These are phyloP conservation scores for Apiospora aurea DNA, from an alignment of 2,329 filamentous ascomycete species.

Conservation along the genomic window DNA sequence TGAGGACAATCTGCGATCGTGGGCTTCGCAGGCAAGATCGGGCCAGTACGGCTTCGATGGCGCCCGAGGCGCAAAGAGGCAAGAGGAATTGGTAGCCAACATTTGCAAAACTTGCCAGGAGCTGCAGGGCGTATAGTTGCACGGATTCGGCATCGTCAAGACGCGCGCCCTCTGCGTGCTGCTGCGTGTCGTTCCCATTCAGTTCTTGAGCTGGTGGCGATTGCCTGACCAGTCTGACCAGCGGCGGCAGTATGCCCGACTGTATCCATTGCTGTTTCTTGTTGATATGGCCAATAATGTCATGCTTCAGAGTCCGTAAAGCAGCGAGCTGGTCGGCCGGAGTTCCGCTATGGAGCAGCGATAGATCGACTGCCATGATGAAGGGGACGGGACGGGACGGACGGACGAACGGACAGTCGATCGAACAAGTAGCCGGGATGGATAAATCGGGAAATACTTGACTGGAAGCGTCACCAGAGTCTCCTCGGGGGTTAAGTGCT, in stretches of 20 bases:
- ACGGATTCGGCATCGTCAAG: constrained; percentile 71
- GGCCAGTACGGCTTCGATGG: constrained; percentile 74
- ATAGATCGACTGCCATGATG: constrained; percentile 26
- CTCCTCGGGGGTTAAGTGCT: constrained; percentile 7
- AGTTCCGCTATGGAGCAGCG: constrained; percentile 35
- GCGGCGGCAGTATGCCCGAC: constrained; percentile 70
- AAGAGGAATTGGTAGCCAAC: constrained; percentile 81
- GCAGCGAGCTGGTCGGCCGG: constrained; percentile 63
- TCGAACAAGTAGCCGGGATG: background rate
- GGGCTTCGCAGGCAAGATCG: constrained; percentile 72
- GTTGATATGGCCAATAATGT: constrained; percentile 85
- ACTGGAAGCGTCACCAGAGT: background rate
- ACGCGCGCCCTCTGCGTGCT: constrained; percentile 26
- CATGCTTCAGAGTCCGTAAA: constrained; percentile 82
- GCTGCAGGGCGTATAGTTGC: constrained; percentile 79
- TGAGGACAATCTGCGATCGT: constrained; percentile 71
- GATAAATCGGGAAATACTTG: background rate
- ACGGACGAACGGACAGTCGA: background rate
- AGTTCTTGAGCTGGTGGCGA: constrained; percentile 33
- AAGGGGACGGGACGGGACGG: background rate
- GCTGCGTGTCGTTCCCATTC: background rate
- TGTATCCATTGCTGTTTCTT: constrained; percentile 82
- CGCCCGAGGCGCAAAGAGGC: constrained; percentile 72
- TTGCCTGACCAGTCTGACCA: constrained; percentile 52
- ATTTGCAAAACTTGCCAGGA: constrained; percentile 85